phyloP scores from a whole-genome alignment of 495 filamentous ascomycete species.

The Penicillium malachiteum region DNA sequence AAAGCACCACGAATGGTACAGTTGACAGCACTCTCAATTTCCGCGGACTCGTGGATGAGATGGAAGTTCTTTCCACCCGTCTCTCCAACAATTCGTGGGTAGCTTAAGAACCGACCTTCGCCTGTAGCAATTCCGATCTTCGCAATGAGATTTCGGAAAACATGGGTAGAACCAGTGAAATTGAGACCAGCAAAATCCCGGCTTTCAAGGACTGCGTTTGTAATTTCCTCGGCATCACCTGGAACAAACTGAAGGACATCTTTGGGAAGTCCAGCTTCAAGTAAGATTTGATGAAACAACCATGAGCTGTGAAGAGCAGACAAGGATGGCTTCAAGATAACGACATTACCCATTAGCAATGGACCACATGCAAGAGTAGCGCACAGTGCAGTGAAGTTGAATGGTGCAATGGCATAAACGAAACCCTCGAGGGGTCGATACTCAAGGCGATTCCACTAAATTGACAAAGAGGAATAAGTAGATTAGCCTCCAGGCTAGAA shows the following conservation, averaged over 20 bases:
- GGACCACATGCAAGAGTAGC: constrained; percentile 74
- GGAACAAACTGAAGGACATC: constrained; percentile 82
- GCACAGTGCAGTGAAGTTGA: constrained; percentile 76
- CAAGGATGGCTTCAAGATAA: constrained; percentile 84
- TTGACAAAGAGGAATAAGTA: too few relatives aligned
- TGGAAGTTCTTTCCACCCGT: constrained; percentile 92
- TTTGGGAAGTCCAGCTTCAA: constrained; percentile 76
- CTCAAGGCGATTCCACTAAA: constrained; percentile 78
- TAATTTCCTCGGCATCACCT: constrained; percentile 72
- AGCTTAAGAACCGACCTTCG: constrained; percentile 64
- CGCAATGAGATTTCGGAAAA: constrained; percentile 72
- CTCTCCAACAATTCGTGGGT: constrained; percentile 80
- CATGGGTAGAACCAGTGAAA: constrained; percentile 74
- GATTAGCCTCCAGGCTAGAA: too few relatives aligned
- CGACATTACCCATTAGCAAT: constrained; percentile 78
- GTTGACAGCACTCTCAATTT: constrained; percentile 68
- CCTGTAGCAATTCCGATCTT: constrained; percentile 68
- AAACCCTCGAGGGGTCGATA: constrained; percentile 82
- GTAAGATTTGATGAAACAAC: constrained; percentile 73
- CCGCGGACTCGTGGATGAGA: constrained; percentile 69
- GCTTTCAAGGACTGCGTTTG: constrained; percentile 64
- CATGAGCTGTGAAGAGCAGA: constrained; percentile 72
- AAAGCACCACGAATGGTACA: constrained; percentile 83
- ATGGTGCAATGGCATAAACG: constrained; percentile 27
- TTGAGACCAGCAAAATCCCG: constrained; percentile 71